Evolutionary conservation across 2,329 filamentous ascomycete species (phyloP), one percentile per base, ranked within the genome.

Genomic region (Emergomyces pasteurianus): DNA sequence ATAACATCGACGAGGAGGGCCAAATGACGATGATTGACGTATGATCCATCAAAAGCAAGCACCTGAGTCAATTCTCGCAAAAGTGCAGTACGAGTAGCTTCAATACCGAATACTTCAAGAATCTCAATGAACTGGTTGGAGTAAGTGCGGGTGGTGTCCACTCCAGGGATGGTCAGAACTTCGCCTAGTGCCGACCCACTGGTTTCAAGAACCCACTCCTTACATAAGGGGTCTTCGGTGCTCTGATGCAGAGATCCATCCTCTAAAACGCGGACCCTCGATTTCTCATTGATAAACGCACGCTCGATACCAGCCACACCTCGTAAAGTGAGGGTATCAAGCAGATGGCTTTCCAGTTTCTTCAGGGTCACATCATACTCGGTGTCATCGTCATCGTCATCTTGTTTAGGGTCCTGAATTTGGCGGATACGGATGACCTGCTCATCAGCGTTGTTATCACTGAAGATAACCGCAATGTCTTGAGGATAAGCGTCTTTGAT

Each of bases 1-100:
- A 99, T 99, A 65, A 99, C 90, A 77, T 99, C 94, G 65, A 95
- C 91, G 59, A 99, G 82, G 42, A 99, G 84, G 55, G 92, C 89
- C 79, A 99, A 86, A 79, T 99, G 94, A 70, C 94, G 91, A 78
- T 97, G 91, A 75, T 99, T 99, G 82, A 99, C 94, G 74, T 99
- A 99, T 16, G 94, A 97, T 83, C 95, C 95, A 73, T 97, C 94
- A 73, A 99, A 99, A 31, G 94, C 92, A 78, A 99, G 78, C 72
- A 99, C 94, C 70, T 90, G 86, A 36, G 88, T 90, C 80, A 99
- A 77, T 73, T 99, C 95, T 63, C 88, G 86, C 67, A 96, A 85
- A 61, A 99, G 81, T 59, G 92, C 89, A 55, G 88, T 85, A 70
- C 94, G 88, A 63, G 91, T 91, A 66, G 91, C 95, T 73, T 99